Evolutionary conservation across 176 grass and related monocot species (phyloP).

Genomic region (Dactylis glomerata): DNA sequence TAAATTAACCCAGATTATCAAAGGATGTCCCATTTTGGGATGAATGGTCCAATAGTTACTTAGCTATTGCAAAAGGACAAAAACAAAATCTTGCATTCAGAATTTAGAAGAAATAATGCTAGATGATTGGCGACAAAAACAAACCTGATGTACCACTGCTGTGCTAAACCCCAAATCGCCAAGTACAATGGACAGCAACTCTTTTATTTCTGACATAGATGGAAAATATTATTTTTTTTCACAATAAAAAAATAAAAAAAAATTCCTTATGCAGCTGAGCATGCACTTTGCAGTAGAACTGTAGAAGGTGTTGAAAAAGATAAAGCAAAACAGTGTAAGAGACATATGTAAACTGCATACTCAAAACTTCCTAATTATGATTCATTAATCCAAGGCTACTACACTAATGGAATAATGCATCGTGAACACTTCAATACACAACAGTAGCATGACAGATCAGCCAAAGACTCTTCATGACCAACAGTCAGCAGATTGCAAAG

Average conservation of each 20-base stretch:
- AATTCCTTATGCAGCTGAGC: not conserved
- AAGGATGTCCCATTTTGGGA: not conserved
- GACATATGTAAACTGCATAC: not conserved
- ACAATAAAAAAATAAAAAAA: not conserved
- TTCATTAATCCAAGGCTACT: not conserved
- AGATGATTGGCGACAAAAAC: not conserved
- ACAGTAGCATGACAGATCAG: not conserved
- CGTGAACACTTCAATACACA: not conserved
- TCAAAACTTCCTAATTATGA: not conserved
- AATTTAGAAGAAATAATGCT: not conserved
- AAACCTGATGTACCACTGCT: slow-evolving; percentile 90
- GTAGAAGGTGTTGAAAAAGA: not conserved
- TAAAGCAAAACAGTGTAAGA: slow-evolving; percentile 20
- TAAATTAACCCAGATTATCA: not conserved
- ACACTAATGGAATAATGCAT: slow-evolving; percentile 2
- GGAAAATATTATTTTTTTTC: slow-evolving; percentile 21
- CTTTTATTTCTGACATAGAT: slow-evolving; percentile 81
- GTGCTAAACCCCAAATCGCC: slow-evolving; percentile 75
- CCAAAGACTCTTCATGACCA: not conserved
- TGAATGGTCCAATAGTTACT: not conserved
- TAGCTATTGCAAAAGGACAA: not conserved
- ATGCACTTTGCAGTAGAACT: not conserved
- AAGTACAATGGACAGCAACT: slow-evolving; percentile 83
- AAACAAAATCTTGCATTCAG: not conserved
- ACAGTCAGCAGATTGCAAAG: not conserved